A percentile compares a stretch with the other conserved stretches of the same genome.
Conservation (phyloP, 2,329 filamentous ascomycete genomes). For the Phialocephala sp. region DNA sequence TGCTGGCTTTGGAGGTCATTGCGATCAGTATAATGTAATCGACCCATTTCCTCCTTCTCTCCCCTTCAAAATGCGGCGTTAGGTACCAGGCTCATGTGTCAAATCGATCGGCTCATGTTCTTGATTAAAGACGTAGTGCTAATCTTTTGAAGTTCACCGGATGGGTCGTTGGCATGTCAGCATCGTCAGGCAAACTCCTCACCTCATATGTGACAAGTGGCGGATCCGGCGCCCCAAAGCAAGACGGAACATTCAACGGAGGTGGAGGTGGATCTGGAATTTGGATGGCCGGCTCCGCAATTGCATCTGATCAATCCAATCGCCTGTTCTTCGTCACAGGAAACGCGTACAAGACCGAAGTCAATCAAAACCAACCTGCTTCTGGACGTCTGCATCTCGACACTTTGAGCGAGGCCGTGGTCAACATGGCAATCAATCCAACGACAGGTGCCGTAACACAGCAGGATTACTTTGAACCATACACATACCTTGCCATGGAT, state of each 20-base stretch:
- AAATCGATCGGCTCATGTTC: too few relatives aligned
- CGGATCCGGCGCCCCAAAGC: conserved; percentile 19
- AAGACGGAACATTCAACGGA: conserved; percentile 22
- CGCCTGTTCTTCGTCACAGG: conserved; percentile 29
- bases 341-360: conserved; percentile 21
- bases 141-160: conserved; percentile 16
- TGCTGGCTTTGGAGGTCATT: conserved; percentile 22
- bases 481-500: conserved; percentile 25
- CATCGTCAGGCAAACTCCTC: conserved; percentile 21
- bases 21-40: conserved; percentile 20
- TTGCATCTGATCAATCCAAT: conserved; percentile 22
- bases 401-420: conserved; percentile 25
- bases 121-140: too few relatives aligned
- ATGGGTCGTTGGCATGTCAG: conserved; percentile 26
- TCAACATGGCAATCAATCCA: conserved; percentile 27
- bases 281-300: conserved; percentile 23
- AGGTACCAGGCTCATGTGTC: too few relatives aligned
- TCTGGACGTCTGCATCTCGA: conserved; percentile 23
- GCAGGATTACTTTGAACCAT: conserved; percentile 29
- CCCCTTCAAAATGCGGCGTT: too few relatives aligned
- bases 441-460: conserved; percentile 19
- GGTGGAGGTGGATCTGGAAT: conserved; percentile 26
- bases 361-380: conserved; percentile 22
- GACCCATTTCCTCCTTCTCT: too few relatives aligned
- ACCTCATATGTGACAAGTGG: conserved; percentile 24